A percentile compares a stretch with the other conserved stretches of the same genome.
Conservation (phyloP, 202 grass and related monocot genomes). For the Bolboschoenoplectus hybrid region DNA sequence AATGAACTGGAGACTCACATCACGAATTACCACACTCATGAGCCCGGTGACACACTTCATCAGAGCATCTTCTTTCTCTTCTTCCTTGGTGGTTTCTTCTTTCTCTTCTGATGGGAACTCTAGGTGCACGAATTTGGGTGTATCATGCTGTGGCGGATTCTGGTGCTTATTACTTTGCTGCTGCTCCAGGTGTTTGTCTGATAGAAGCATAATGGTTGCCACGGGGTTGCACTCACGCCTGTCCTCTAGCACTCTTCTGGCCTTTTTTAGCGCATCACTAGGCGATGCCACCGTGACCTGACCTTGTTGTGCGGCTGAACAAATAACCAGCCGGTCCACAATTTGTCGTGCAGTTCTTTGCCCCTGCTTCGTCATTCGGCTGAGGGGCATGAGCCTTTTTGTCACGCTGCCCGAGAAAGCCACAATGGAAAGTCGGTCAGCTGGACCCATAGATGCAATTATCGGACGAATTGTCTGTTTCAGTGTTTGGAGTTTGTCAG, state of each 20-base stretch:
- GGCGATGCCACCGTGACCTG: constrained; percentile 40
- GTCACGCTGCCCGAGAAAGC: constrained; percentile 75
- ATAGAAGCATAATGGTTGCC: constrained; percentile 91
- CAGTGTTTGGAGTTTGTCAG: constrained; percentile 81
- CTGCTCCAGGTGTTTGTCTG: constrained; percentile 47
- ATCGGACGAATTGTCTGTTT: constrained; percentile 84
- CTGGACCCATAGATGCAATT: constrained; percentile 72
- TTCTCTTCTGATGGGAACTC: constrained; percentile 62
- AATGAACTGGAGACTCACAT: constrained; percentile 64
- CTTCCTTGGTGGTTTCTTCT: background rate
- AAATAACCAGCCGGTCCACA: constrained; percentile 71
- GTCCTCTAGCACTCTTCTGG: constrained; percentile 88
- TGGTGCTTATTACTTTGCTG: constrained; percentile 23
- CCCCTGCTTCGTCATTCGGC: constrained; percentile 82
- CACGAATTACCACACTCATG: constrained; percentile 85
- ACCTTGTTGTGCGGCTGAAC: constrained; percentile 41
- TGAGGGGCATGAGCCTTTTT: constrained; percentile 78
- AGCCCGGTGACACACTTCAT: constrained; percentile 76
- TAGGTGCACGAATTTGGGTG: constrained; percentile 69
- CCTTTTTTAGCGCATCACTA: constrained; percentile 82
- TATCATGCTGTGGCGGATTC: background rate
- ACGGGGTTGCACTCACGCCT: constrained; percentile 81
- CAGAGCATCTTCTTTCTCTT: constrained; percentile 59
- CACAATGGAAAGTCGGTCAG: constrained; percentile 81
- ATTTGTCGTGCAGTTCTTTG: constrained; percentile 80